phyloP scores from a whole-genome alignment of 371 early-diverging fungal species.

The Aphelidium insulamus region DNA sequence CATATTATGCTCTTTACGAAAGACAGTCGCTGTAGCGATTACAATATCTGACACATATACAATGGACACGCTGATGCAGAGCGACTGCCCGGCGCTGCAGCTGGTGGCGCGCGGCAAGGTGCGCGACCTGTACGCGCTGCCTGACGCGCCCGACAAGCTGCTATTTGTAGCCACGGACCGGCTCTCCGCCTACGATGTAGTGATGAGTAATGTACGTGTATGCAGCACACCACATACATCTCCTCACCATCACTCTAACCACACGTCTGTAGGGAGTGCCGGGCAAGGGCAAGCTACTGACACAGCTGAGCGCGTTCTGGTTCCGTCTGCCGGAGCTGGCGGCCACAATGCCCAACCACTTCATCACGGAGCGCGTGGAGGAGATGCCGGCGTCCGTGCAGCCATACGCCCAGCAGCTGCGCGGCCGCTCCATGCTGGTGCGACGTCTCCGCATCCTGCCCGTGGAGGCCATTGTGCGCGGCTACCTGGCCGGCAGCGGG shows the following conservation, averaged over 20 bases:
- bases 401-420: conserved; percentile 63
- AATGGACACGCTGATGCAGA: conserved; percentile 16
- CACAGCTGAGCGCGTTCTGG: conserved; percentile 84
- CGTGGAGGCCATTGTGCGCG: conserved; percentile 91
- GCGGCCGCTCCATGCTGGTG: conserved; percentile 75
- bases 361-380: conserved; percentile 77
- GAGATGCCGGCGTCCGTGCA: conserved; percentile 73
- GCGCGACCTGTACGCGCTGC: conserved; percentile 83
- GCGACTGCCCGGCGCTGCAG: conserved; percentile 71
- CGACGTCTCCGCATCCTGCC: conserved; percentile 81
- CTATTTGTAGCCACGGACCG: conserved; percentile 94
- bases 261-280: conserved; percentile 43
- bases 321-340: conserved; percentile 44
- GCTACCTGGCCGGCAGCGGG: conserved; percentile 75
- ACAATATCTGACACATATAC: too few species aligned
- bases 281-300: conserved; percentile 87
- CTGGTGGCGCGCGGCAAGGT: conserved; percentile 89
- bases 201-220: conserved; percentile 74
- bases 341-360: conserved; percentile 70
- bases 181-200: conserved; percentile 89
- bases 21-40: too few species aligned
- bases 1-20: too few species aligned
- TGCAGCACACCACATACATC: not conserved
- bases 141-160: conserved; percentile 49
- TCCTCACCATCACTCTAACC: not conserved